Base-by-base conservation (phyloP, 2,329 filamentous ascomycete species). In the Alternaria ethzedia region DNA sequence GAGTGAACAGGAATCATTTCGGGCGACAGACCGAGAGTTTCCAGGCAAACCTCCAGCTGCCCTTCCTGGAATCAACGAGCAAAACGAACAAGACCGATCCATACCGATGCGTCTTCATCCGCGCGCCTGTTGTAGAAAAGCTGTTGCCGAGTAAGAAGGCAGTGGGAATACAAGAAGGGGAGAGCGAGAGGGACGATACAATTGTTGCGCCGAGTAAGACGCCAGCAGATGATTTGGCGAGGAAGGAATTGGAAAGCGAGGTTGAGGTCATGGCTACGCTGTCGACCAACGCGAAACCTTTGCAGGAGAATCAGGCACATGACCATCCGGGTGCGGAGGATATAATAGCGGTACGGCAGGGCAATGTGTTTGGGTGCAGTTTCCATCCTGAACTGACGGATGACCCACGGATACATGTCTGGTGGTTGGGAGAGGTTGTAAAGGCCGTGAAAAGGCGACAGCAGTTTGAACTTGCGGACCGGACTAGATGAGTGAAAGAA, bases 321-420 rank as follows among this genome's bases (percentile, higher is more conserved):
- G 79, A 83, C n/a, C 78, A 83, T 25, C 78, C 82, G 6, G 78
- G 81, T 15, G 81, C 80, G 17, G 84, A 86, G 46, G 86, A 97
- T 70, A 95, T 98, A 55, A 89, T 98, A 54, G 95, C 95, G 0
- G 93, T 98, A 32, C 86, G 88, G 68, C 94, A 98, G 81, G 93
- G 91, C 1, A 97, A 97, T 79, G 91, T 97, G 0, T 91, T 98
- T 72, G 96, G 94, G 5, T 97, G 92, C 4, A 97, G 94, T 75
- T 99, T 98, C 77, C 96, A 98, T 74, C 96, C 96, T 0, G 96
- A 99, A 80, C 80, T 99, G 79, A 98, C 95, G 0, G 87, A 89
- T 8, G 96, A 99, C 82, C 84, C 89, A 60, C 87, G 96, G 59
- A 96, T 98, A 75, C 96, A 99, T 80, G 86, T 88, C 5, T 98